Conservation (phyloP, 345 rosid genomes). For the Pelargonium nanum region DNA sequence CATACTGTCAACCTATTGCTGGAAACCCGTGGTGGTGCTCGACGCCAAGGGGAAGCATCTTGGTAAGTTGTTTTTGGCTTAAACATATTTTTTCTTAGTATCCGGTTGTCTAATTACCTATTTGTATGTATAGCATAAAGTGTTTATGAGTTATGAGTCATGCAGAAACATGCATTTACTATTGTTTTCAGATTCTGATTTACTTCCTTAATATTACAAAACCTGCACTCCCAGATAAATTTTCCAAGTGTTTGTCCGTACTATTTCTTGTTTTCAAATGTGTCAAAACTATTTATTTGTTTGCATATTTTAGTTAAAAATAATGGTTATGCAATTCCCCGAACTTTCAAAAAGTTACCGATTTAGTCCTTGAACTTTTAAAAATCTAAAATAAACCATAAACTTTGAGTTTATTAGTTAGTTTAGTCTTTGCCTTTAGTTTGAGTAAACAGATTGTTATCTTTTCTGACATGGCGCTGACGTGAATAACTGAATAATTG, state of each 20-base stretch:
- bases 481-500: too few relatives aligned
- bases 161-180: neutral
- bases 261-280: neutral
- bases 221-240: neutral
- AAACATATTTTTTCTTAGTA: neutral
- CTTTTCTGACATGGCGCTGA: too few relatives aligned
- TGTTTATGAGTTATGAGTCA: neutral
- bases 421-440: neutral
- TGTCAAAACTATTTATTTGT: neutral
- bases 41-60: slow-evolving; percentile 64
- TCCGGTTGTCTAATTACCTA: neutral
- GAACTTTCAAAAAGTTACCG: too few relatives aligned
- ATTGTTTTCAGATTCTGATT: neutral
- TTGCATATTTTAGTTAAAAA: neutral
- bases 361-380: too few relatives aligned
- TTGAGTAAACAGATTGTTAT: too few relatives aligned
- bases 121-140: neutral
- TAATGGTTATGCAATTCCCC: slow-evolving; percentile 1
- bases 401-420: slow-evolving; percentile 3
- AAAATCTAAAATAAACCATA: too few relatives aligned
- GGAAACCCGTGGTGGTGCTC: slow-evolving; percentile 72
- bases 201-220: neutral
- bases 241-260: neutral
- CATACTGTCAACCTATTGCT: slow-evolving; percentile 83
- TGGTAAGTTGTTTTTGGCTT: slow-evolving; percentile 42